A percentile compares a stretch with the other conserved stretches of the same genome.
These are phyloP conservation scores for Phytopythium oedochilum DNA, from an alignment of 352 stramenopile species.

Conservation along the genomic window DNA sequence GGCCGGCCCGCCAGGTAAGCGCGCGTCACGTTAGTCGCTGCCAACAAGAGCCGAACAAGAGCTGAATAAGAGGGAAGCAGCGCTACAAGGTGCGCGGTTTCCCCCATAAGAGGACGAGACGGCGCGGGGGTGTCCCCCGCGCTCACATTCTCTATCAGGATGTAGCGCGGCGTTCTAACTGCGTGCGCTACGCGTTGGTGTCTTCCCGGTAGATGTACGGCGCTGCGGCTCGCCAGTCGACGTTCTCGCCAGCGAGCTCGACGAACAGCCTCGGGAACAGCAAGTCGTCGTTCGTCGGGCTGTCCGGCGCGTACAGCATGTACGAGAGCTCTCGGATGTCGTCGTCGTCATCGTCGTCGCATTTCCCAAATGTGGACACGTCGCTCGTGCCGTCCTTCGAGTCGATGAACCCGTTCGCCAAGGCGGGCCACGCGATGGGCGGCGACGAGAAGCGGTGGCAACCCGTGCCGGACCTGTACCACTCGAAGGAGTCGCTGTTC, in stretches of 20 bases:
- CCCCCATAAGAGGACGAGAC: not conserved
- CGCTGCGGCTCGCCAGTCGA: conserved; percentile 23
- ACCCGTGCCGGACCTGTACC: conserved; percentile 60
- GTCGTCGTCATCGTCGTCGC: too few species aligned
- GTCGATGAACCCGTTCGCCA: conserved; percentile 73
- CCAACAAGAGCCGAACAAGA: not conserved
- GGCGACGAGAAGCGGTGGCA: conserved; percentile 59
- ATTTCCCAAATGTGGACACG: conserved; percentile 34
- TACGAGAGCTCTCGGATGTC: conserved; percentile 25
- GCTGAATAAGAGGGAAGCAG: not conserved
- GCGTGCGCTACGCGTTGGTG: too few species aligned
- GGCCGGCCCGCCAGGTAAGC: too few species aligned
- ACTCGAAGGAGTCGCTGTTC: conserved; percentile 82
- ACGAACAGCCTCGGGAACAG: conserved; percentile 9
- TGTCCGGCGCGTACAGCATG: conserved; percentile 28
- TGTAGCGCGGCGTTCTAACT: too few species aligned
- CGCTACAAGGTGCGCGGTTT: not conserved
- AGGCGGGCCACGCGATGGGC: conserved; percentile 31
- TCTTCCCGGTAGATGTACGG: conserved; percentile 23
- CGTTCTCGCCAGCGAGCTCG: conserved; percentile 18
- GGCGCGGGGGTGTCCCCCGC: too few species aligned
- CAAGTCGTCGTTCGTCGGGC: conserved; percentile 16
- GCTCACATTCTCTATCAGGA: too few species aligned
- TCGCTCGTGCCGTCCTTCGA: conserved; percentile 64
- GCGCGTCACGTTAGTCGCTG: not conserved